Evolutionary conservation across 371 early-diverging fungal genomes (phyloP).

Genomic region (Mortierella sp.): DNA sequence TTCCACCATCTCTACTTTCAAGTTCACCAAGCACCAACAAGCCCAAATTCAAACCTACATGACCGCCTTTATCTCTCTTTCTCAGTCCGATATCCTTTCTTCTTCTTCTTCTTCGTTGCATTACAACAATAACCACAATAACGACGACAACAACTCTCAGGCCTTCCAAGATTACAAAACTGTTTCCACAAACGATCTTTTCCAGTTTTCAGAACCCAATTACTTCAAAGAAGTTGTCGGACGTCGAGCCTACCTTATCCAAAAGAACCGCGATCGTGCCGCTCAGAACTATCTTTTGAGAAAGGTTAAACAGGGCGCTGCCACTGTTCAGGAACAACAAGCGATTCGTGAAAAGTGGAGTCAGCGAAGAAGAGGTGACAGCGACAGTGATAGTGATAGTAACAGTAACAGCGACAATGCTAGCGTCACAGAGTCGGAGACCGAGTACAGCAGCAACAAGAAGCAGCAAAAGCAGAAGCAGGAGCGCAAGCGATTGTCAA

Average conservation of each 20-base stretch:
- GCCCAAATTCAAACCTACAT: slow-evolving; percentile 23
- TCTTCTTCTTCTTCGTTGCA: slow-evolving; percentile 2
- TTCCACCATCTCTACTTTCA: slow-evolving; percentile 18
- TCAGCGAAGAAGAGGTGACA: slow-evolving; percentile 10
- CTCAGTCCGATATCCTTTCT: slow-evolving; percentile 2
- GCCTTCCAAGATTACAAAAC: slow-evolving; percentile 15
- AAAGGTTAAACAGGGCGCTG: slow-evolving; percentile 11
- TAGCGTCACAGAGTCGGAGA: background rate
- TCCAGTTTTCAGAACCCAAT: slow-evolving; percentile 22
- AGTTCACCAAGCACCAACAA: slow-evolving; percentile 26
- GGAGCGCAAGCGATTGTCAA: background rate
- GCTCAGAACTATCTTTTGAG: slow-evolving; percentile 16
- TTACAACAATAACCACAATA: background rate
- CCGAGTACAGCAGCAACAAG: background rate
- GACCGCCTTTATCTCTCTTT: slow-evolving; percentile 28
- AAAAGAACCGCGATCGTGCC: slow-evolving; percentile 19
- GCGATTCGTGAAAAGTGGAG: slow-evolving; percentile 14
- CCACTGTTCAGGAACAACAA: slow-evolving; percentile 11
- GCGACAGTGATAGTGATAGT: background rate
- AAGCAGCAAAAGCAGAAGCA: background rate
- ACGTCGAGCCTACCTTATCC: slow-evolving; percentile 18
- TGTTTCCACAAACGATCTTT: slow-evolving; percentile 11
- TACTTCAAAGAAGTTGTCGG: slow-evolving; percentile 27
- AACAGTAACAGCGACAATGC: background rate
- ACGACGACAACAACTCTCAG: background rate